Percentiles rank a stretch among this genome's conserved stretches.
Evolutionary conservation across 257 asterid genomes (phyloP).

Genomic region (Salvia miltiorrhiza): DNA sequence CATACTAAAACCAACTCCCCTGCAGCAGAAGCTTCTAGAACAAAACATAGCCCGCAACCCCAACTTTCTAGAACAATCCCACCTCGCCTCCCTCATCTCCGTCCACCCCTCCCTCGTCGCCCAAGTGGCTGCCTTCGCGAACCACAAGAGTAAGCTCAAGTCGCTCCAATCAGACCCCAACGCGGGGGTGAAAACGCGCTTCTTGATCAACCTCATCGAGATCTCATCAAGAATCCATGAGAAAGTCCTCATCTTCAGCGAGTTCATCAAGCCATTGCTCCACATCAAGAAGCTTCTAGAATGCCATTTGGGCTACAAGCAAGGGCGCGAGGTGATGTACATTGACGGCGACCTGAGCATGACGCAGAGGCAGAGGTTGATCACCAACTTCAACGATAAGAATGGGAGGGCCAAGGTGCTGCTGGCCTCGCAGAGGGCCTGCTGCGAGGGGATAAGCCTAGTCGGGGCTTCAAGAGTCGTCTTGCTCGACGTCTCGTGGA

Average conservation of each 20-base stretch:
- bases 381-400: conserved; percentile 45
- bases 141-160: no score
- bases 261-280: conserved; percentile 44
- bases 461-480: conserved; percentile 88
- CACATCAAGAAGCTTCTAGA: conserved; percentile 41
- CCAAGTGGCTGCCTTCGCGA: no score
- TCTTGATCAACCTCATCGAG: conserved; percentile 46
- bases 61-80: conserved; percentile 28
- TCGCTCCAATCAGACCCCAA: conserved; percentile 25
- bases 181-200: conserved; percentile 61
- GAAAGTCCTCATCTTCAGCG: conserved; percentile 63
- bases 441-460: conserved; percentile 74
- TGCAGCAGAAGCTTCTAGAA: conserved; percentile 38
- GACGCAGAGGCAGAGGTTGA: conserved; percentile 46
- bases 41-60: not conserved
- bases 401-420: conserved; percentile 48
- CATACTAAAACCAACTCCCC: conserved; percentile 45
- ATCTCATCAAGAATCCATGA: conserved; percentile 33
- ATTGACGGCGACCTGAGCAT: conserved; percentile 44
- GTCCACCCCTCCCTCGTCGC: conserved; percentile 70
- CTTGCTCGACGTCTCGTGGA: conserved; percentile 76
- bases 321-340: conserved; percentile 61
- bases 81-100: conserved; percentile 50
- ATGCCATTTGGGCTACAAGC: conserved; percentile 40
- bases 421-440: conserved; percentile 67